A percentile compares a stretch with the other conserved stretches of the same genome.
Evolutionary conservation across 23 red algal species (phyloP).

Genomic region (Cyanidioschyzon merolae): DNA sequence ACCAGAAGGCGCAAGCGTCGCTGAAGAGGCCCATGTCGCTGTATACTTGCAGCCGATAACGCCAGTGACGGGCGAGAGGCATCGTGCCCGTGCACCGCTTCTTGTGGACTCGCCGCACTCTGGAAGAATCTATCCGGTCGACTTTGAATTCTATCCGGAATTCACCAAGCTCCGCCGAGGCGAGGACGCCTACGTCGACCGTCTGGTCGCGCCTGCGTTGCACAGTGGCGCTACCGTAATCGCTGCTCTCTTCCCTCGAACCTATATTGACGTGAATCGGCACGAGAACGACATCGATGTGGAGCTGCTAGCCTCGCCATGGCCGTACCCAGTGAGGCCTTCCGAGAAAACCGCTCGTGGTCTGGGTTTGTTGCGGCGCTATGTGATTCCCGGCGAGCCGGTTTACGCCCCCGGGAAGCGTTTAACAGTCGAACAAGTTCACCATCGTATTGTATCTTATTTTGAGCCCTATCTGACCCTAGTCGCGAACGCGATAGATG

Average conservation of each 20-base stretch:
- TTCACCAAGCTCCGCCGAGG: constrained; percentile 17
- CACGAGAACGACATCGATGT: constrained; percentile 28
- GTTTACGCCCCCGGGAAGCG: constrained; percentile 13
- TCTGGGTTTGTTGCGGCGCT: constrained; percentile 17
- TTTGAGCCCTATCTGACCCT: constrained; percentile 20
- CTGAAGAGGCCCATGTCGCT: constrained; percentile 1
- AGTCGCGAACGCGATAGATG: constrained; percentile 7
- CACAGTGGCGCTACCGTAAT: constrained; percentile 11
- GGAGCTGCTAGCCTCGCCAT: constrained; percentile 17
- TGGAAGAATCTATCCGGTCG: constrained; percentile 21
- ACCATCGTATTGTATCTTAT: constrained; percentile 15
- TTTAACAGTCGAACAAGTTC: constrained; percentile 21
- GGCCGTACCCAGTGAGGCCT: constrained; percentile 18
- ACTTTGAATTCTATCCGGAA: constrained; percentile 19
- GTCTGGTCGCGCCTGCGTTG: constrained; percentile 9
- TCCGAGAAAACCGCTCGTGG: constrained; percentile 24
- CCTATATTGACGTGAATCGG: constrained; percentile 33
- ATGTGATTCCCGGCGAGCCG: constrained; percentile 24
- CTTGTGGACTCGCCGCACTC: constrained; percentile 25
- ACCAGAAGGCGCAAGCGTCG: background rate
- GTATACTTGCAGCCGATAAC: constrained; percentile 4
- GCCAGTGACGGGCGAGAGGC: background rate
- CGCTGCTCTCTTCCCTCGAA: constrained; percentile 20
- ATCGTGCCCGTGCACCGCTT: background rate
- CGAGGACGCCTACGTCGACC: constrained; percentile 33